phyloP scores from a whole-genome alignment of 2,329 filamentous ascomycete species.

The Nemania diffusa region DNA sequence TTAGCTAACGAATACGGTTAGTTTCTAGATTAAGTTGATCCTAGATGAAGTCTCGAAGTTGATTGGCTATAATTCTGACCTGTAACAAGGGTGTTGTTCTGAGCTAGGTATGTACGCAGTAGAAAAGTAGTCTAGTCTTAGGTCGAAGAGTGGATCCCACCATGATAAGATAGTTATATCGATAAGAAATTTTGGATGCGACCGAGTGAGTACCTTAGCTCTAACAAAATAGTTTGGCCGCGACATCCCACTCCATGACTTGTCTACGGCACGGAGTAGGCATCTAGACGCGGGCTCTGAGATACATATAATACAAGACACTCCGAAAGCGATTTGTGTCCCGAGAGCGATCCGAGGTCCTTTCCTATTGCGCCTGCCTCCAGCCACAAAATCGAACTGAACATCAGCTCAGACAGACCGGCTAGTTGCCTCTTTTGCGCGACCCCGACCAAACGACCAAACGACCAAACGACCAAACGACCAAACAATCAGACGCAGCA shows the following conservation, averaged over 20 bases:
- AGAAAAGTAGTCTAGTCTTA: too few relatives aligned
- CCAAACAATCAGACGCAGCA: background rate
- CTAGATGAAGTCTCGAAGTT: background rate
- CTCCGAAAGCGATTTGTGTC: background rate
- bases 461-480: conserved; percentile 1
- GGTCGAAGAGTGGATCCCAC: background rate
- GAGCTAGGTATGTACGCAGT: too few relatives aligned
- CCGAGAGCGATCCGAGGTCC: background rate
- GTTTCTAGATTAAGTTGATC: conserved; percentile 3
- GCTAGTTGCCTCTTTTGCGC: background rate
- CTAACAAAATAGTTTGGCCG: conserved; percentile 13
- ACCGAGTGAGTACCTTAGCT: conserved; percentile 7
- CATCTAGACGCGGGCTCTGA: background rate
- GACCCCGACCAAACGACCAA: background rate
- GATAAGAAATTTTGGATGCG: conserved; percentile 38
- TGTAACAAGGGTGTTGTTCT: too few relatives aligned
- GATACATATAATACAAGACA: conserved; percentile 6
- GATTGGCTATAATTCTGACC: conserved; percentile 7
- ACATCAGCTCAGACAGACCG: background rate
- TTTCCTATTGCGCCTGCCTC: background rate
- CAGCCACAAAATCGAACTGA: background rate
- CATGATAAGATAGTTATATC: conserved; percentile 29
- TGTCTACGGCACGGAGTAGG: background rate
- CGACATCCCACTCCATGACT: conserved; percentile 26
- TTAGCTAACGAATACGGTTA: too few relatives aligned